Evolutionary conservation across 169 alveolate genomes (phyloP).

Genomic region (Plasmodium malariae): DNA sequence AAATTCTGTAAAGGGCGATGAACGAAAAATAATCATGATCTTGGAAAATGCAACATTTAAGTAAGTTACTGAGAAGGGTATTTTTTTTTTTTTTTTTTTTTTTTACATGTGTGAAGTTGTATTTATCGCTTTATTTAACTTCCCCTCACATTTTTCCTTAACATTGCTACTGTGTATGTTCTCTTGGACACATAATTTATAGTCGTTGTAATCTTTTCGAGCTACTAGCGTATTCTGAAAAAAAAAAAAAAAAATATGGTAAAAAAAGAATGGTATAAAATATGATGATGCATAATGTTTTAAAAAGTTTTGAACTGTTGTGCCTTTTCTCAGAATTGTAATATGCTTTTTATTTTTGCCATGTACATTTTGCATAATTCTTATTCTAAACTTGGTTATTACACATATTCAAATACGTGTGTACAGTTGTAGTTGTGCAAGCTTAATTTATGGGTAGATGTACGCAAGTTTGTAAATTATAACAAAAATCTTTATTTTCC

Average conservation of each 20-base stretch:
- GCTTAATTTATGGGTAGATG: too few relatives aligned
- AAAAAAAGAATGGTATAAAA: not conserved
- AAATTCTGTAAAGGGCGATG: conserved; percentile 20
- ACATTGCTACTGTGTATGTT: conserved; percentile 6
- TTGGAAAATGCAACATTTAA: not conserved
- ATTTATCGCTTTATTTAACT: conserved; percentile 32
- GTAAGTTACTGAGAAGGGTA: not conserved
- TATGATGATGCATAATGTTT: not conserved
- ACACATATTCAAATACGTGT: not conserved
- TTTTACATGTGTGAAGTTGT: conserved; percentile 57
- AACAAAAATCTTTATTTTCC: too few relatives aligned
- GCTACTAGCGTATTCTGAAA: conserved; percentile 32
- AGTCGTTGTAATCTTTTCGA: conserved; percentile 48
- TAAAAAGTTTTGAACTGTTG: not conserved
- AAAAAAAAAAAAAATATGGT: not conserved
- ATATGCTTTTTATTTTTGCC: not conserved
- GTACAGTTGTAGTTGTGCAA: too few relatives aligned
- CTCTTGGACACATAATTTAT: conserved; percentile 36
- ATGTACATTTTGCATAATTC: not conserved
- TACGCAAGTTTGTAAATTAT: too few relatives aligned
- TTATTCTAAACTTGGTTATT: not conserved
- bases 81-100: conserved; percentile 3
- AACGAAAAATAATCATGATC: too few relatives aligned
- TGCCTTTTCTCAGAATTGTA: not conserved
- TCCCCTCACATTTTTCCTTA: conserved; percentile 18